Evolutionary conservation across 331 rosid species (phyloP).

Genomic region (Dryas integrifolia): DNA sequence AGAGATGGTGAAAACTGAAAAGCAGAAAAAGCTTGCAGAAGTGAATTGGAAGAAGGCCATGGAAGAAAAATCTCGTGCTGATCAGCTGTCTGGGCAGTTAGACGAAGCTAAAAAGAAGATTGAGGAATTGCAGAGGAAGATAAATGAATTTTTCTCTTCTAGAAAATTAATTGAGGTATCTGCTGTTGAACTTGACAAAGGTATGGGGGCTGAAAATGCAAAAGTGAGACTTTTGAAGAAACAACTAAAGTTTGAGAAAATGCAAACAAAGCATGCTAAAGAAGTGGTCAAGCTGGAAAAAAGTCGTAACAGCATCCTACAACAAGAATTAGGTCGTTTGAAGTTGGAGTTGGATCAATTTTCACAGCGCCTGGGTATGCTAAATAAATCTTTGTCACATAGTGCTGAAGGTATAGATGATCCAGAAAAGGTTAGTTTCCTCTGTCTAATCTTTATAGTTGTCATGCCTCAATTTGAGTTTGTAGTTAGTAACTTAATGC

Average conservation of each 20-base stretch:
- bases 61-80: slow-evolving; percentile 54
- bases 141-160: slow-evolving; percentile 14
- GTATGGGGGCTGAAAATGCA: slow-evolving; percentile 33
- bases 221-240: slow-evolving; percentile 57
- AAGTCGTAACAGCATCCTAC: slow-evolving; percentile 38
- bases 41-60: slow-evolving; percentile 50
- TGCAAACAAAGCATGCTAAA: slow-evolving; percentile 48
- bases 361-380: slow-evolving; percentile 52
- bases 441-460: slow-evolving; percentile 15
- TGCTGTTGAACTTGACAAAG: slow-evolving; percentile 30
- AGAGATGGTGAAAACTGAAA: slow-evolving; percentile 40
- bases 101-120: slow-evolving; percentile 43
- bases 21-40: slow-evolving; percentile 50
- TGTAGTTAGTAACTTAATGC: background rate
- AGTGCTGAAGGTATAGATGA: slow-evolving; percentile 37
- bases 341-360: slow-evolving; percentile 56
- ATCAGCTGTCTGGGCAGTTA: slow-evolving; percentile 51
- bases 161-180: slow-evolving; percentile 42
- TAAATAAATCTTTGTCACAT: slow-evolving; percentile 44
- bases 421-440: slow-evolving; percentile 60
- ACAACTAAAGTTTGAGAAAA: slow-evolving; percentile 59
- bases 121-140: slow-evolving; percentile 30
- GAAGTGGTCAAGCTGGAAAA: slow-evolving; percentile 60
- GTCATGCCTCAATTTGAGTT: background rate
- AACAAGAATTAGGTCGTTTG: slow-evolving; percentile 51